phyloP scores from a whole-genome alignment of 2,329 filamentous ascomycete species.

The Venturia oleaginea region DNA sequence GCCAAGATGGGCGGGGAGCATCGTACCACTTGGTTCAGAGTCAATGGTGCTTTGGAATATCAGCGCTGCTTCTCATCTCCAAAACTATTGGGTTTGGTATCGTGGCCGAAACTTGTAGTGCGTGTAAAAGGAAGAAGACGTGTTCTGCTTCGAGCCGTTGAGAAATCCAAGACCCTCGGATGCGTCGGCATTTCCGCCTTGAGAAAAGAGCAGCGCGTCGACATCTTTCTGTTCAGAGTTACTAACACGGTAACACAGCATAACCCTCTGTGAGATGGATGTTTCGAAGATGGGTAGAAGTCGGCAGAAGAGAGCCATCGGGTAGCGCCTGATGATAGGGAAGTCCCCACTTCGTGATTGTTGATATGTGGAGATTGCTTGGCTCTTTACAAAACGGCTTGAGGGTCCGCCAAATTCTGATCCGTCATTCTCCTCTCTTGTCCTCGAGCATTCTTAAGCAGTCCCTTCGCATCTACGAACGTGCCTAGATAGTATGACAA shows the following conservation, averaged over 20 bases:
- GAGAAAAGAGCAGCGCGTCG: conserved; percentile 11
- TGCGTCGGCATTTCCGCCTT: no score
- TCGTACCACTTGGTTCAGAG: no score
- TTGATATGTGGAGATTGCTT: background rate
- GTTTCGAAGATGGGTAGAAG: background rate
- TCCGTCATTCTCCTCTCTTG: background rate
- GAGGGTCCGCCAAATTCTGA: background rate
- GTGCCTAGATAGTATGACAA: background rate
- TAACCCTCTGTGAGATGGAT: background rate
- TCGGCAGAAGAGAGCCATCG: no score
- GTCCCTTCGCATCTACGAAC: background rate
- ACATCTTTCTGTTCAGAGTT: background rate
- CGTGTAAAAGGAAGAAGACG: no score
- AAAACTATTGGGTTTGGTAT: no score
- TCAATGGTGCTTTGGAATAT: no score
- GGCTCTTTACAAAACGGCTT: background rate
- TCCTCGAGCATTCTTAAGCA: background rate
- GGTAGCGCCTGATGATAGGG: background rate
- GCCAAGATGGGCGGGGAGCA: background rate
- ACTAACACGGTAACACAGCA: background rate
- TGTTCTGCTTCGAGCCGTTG: no score
- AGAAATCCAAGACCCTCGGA: no score
- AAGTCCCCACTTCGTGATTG: background rate
- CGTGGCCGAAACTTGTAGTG: no score
- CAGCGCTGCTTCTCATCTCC: no score